A percentile compares a stretch with the other conserved stretches of the same genome.
phyloP scores from a whole-genome alignment of 495 filamentous ascomycete genomes.

The Neurospora tetraspora region DNA sequence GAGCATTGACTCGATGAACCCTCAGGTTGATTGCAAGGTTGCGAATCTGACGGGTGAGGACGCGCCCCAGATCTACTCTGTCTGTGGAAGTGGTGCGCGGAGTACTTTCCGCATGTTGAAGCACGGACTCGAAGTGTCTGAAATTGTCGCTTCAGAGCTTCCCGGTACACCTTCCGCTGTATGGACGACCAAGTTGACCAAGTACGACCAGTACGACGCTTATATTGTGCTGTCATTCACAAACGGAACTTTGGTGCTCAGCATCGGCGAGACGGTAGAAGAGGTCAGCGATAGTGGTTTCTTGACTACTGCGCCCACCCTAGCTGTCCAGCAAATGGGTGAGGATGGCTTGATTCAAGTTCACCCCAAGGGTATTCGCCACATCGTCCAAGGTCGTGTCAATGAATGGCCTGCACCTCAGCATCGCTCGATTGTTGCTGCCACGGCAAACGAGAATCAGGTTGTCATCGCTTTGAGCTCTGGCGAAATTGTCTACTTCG shows the following conservation, averaged over 20 bases:
- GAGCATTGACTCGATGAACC: conserved; percentile 81
- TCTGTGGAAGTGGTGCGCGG: conserved; percentile 78
- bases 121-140: conserved; percentile 84
- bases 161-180: conserved; percentile 78
- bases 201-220: conserved; percentile 72
- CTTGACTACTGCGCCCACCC: conserved; percentile 70
- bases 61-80: conserved; percentile 89
- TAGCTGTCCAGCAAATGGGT: conserved; percentile 89
- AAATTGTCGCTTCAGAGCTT: conserved; percentile 87
- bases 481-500: conserved; percentile 95
- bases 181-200: conserved; percentile 89
- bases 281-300: conserved; percentile 92
- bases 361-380: conserved; percentile 87
- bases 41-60: conserved; percentile 84
- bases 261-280: conserved; percentile 92
- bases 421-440: conserved; percentile 92
- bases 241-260: conserved; percentile 70
- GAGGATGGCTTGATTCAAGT: conserved; percentile 90
- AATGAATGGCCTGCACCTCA: conserved; percentile 93
- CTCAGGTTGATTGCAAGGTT: conserved; percentile 81
- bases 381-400: conserved; percentile 73
- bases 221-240: conserved; percentile 61
- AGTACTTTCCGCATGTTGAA: conserved; percentile 87
- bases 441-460: conserved; percentile 85
- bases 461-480: conserved; percentile 89